Conservation (phyloP, 306 rosid species). For the Dryas alaskensis region DNA sequence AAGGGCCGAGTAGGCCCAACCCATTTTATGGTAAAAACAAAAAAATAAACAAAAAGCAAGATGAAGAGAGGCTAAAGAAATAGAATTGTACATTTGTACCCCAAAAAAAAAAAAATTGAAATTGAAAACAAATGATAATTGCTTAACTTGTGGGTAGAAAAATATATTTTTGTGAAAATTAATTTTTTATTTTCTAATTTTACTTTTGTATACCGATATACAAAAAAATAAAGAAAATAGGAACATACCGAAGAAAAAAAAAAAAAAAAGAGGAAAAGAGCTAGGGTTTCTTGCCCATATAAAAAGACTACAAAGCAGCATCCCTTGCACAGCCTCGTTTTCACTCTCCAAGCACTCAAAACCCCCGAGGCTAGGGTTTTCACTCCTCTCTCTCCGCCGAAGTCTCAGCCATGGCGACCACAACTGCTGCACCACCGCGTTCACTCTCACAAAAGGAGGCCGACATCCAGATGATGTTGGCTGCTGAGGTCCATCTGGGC, state of each 20-base stretch:
- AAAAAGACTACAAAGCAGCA: background rate
- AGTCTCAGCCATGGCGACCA: slow-evolving; percentile 48
- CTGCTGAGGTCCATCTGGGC: slow-evolving; percentile 83
- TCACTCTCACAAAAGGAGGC: slow-evolving; percentile 75
- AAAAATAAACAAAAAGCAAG: too few relatives aligned
- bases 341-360: background rate
- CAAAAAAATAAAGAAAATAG: background rate
- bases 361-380: slow-evolving; percentile 1
- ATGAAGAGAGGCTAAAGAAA: too few relatives aligned
- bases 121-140: too few relatives aligned
- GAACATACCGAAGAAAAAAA: background rate
- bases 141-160: too few relatives aligned
- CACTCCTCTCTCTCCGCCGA: background rate
- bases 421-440: slow-evolving; percentile 45
- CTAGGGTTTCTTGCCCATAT: slow-evolving; percentile 12
- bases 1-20: too few relatives aligned
- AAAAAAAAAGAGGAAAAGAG: too few relatives aligned
- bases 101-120: too few relatives aligned
- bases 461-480: slow-evolving; percentile 85
- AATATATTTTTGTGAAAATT: too few relatives aligned
- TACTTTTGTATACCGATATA: background rate
- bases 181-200: too few relatives aligned
- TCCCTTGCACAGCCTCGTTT: background rate
- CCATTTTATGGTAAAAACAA: too few relatives aligned
- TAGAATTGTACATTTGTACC: too few relatives aligned